Evolutionary conservation across 352 stramenopile genomes (phyloP).

Genomic region (Phytophthora cryptogea): DNA sequence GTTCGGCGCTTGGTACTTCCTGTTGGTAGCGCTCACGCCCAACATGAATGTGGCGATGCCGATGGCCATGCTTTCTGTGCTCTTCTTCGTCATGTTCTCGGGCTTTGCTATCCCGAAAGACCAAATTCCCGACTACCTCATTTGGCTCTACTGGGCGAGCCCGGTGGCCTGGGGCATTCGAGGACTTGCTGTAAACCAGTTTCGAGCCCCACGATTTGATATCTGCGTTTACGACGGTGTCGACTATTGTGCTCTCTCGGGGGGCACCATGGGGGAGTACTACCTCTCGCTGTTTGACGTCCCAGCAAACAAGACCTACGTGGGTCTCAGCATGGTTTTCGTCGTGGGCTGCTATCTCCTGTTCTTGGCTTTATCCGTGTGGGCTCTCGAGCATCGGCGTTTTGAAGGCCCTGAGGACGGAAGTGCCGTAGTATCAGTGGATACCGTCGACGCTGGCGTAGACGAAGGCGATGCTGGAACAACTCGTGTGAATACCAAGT

Average conservation of each 20-base stretch:
- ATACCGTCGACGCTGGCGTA: background rate
- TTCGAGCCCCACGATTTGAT: slow-evolving; percentile 37
- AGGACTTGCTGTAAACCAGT: slow-evolving; percentile 44
- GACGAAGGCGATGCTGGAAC: background rate
- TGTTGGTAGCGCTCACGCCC: slow-evolving; percentile 39
- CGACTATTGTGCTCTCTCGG: slow-evolving; percentile 32
- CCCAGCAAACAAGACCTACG: slow-evolving; percentile 34
- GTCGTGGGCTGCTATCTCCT: slow-evolving; percentile 39
- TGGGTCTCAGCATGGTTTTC: slow-evolving; percentile 44
- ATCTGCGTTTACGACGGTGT: slow-evolving; percentile 40
- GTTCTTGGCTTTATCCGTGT: slow-evolving; percentile 37
- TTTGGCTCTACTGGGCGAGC: slow-evolving; percentile 51
- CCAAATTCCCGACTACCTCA: slow-evolving; percentile 49
- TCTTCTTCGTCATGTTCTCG: slow-evolving; percentile 54
- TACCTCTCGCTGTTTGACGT: slow-evolving; percentile 45
- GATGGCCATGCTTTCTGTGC: slow-evolving; percentile 48
- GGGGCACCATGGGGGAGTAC: slow-evolving; percentile 45
- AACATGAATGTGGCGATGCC: slow-evolving; percentile 50
- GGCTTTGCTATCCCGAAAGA: slow-evolving; percentile 56
- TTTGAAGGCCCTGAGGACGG: slow-evolving; percentile 32
- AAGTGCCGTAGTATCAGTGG: slow-evolving; percentile 2
- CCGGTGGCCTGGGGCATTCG: slow-evolving; percentile 45
- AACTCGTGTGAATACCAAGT: background rate
- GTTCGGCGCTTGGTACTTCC: slow-evolving; percentile 52
- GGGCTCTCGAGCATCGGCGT: slow-evolving; percentile 36